These are phyloP conservation scores for Fragaria vesca DNA, from an alignment of 306 rosid species.

Conservation along the genomic window DNA sequence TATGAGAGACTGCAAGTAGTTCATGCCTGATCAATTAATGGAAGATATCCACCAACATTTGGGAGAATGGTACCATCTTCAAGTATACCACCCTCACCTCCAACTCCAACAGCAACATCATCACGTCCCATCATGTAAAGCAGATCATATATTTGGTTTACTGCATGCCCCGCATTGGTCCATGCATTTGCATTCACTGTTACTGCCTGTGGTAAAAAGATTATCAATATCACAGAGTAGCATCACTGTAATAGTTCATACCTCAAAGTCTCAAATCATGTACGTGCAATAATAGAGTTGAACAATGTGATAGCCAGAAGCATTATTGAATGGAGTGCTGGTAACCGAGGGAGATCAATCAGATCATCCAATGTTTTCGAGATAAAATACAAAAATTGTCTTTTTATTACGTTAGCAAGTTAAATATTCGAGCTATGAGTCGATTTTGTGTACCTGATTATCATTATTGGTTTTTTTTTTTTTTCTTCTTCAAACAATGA, in stretches of 20 bases:
- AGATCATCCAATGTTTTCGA: no score
- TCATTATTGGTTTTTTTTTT: no score
- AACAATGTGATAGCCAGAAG: neutral
- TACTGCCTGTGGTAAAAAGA: constrained; percentile 54
- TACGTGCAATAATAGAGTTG: neutral
- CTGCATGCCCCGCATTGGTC: constrained; percentile 83
- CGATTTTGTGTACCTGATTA: no score
- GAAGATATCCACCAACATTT: constrained; percentile 91
- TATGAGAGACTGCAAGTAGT: neutral
- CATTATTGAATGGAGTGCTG: neutral
- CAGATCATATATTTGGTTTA: constrained; percentile 82
- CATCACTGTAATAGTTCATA: neutral
- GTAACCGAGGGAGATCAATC: neutral
- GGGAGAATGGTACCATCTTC: constrained; percentile 70
- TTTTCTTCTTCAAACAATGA: no score
- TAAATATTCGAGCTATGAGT: no score
- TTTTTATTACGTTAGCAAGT: no score
- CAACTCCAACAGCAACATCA: constrained; percentile 82
- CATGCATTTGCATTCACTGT: constrained; percentile 76
- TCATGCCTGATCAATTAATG: constrained; percentile 81
- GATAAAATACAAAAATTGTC: no score
- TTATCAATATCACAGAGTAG: neutral
- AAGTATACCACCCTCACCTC: constrained; percentile 88
- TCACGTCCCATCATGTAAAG: constrained; percentile 95
- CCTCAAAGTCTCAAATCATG: neutral